These are phyloP conservation scores for Boletus huronensis DNA, from an alignment of 768 basidiomycete genomes.

Conservation along the genomic window DNA sequence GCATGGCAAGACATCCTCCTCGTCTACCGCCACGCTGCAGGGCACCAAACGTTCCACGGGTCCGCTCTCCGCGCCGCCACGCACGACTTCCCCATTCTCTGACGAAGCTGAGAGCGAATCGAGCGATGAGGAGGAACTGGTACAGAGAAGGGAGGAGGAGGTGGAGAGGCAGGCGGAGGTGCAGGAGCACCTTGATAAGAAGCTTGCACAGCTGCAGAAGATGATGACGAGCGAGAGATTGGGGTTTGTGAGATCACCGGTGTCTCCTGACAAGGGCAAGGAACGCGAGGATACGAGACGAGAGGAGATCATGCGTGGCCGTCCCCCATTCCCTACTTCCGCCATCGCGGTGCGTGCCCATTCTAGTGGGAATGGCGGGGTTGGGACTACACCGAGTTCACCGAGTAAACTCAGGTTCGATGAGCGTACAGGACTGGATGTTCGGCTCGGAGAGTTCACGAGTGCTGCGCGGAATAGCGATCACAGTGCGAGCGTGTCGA, in stretches of 20 bases:
- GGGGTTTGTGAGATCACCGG: constrained; percentile 54
- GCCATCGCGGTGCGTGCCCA: constrained; percentile 1
- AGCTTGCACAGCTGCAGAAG: constrained; percentile 62
- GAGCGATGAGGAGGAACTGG: constrained; percentile 56
- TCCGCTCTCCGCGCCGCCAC: constrained; percentile 30
- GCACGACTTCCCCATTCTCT: constrained; percentile 49
- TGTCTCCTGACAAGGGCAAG: constrained; percentile 38
- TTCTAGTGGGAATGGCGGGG: background rate
- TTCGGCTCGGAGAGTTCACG: constrained; percentile 35
- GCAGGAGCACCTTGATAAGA: constrained; percentile 61
- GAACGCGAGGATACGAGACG: constrained; percentile 15
- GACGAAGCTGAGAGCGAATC: constrained; percentile 52
- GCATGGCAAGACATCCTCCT: constrained; percentile 53
- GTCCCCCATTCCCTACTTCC: constrained; percentile 27
- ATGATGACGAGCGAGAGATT: constrained; percentile 73
- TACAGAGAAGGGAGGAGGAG: constrained; percentile 61
- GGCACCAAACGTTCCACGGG: constrained; percentile 33
- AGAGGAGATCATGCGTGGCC: constrained; percentile 42
- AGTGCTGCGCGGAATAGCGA: constrained; percentile 42
- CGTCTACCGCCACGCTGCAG: constrained; percentile 72
- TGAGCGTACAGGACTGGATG: constrained; percentile 27
- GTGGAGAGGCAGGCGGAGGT: constrained; percentile 64
- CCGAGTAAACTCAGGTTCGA: constrained; percentile 29
- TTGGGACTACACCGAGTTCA: constrained; percentile 18
- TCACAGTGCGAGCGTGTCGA: constrained; percentile 71